Percentiles rank a stretch among this genome's conserved stretches.
These are phyloP conservation scores for Calonectria pteridis DNA, from an alignment of 2,329 filamentous ascomycete species.

Conservation along the genomic window DNA sequence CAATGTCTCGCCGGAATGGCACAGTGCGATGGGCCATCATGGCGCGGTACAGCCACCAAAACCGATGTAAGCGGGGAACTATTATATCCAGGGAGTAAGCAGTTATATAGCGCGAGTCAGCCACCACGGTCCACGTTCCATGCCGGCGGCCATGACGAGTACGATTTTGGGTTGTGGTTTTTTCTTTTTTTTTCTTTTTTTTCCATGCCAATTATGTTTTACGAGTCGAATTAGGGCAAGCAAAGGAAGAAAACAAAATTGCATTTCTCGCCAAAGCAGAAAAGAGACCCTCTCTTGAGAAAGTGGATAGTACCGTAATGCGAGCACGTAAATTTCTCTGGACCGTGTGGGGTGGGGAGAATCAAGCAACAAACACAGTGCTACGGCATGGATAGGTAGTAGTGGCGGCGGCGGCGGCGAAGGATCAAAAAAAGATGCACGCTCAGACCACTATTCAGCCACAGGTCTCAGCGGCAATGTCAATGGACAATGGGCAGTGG, in stretches of 20 bases:
- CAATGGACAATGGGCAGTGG: background rate
- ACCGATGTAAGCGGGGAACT: background rate
- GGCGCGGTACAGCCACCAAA: background rate
- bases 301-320: background rate
- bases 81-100: background rate
- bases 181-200: background rate
- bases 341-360: background rate
- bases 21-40: background rate
- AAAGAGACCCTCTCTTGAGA: background rate
- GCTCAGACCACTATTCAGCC: background rate
- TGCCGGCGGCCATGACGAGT: background rate
- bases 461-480: background rate
- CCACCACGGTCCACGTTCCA: background rate
- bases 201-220: background rate
- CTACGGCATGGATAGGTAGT: background rate
- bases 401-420: background rate
- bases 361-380: background rate
- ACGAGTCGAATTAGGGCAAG: background rate
- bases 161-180: too few species aligned
- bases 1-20: background rate
- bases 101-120: background rate
- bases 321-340: background rate
- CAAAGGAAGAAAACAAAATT: background rate
- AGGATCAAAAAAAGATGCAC: background rate
- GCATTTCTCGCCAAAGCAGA: background rate